Conservation (phyloP, 73 alveolate genomes). For the Tetrahymena borealis region DNA sequence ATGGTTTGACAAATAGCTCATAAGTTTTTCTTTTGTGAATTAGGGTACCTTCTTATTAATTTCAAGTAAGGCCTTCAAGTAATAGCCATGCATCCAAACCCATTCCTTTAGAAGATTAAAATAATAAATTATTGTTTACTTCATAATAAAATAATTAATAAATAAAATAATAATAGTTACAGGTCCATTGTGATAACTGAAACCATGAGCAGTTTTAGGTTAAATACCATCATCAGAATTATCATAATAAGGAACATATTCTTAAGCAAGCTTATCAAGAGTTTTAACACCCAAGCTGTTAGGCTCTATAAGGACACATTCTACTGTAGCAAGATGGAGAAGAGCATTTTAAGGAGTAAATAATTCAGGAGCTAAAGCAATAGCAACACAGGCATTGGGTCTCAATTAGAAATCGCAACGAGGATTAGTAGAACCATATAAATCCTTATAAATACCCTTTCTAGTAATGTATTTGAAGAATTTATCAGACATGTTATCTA, state of each 20-base stretch:
- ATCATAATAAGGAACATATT: conserved; percentile 42
- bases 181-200: conserved; percentile 61
- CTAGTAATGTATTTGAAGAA: conserved; percentile 16
- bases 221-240: conserved; percentile 38
- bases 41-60: conserved; percentile 13
- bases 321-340: conserved; percentile 61
- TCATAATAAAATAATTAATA: neutral
- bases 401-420: conserved; percentile 86
- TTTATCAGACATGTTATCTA: conserved; percentile 12
- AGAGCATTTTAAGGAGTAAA: conserved; percentile 69
- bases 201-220: conserved; percentile 47
- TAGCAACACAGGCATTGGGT: conserved; percentile 83
- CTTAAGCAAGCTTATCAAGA: conserved; percentile 30
- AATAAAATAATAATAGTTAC: neutral
- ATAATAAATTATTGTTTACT: no score
- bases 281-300: conserved; percentile 45
- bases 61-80: conserved; percentile 17
- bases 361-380: conserved; percentile 92
- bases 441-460: conserved; percentile 53
- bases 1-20: conserved; percentile 26
- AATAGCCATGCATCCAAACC: conserved; percentile 57
- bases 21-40: conserved; percentile 12
- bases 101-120: no score
- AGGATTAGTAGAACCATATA: conserved; percentile 52
- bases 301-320: conserved; percentile 33